Evolutionary conservation across 2,329 filamentous ascomycete species (phyloP).

Genomic region (Stemphylium beticola): DNA sequence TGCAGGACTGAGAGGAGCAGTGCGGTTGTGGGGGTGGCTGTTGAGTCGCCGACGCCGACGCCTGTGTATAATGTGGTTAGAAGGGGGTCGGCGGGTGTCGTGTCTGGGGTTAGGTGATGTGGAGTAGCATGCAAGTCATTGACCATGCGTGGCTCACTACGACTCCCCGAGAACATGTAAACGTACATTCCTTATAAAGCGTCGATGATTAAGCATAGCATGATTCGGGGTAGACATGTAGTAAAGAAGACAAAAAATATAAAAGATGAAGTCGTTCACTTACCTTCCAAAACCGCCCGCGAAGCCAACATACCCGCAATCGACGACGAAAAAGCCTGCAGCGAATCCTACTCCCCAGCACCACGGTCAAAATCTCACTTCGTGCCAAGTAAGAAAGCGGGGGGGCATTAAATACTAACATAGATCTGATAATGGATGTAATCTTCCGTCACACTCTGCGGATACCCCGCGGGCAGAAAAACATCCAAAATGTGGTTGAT

Average conservation of each 20-base stretch:
- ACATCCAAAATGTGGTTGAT: constrained; percentile 65
- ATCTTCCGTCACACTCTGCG: constrained; percentile 82
- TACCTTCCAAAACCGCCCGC: constrained; percentile 78
- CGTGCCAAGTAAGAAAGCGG: background rate
- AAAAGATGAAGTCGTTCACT: constrained; percentile 1
- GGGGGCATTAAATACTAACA: constrained; percentile 46
- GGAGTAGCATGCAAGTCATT: background rate
- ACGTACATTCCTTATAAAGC: too few species aligned
- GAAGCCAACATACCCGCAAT: constrained; percentile 82
- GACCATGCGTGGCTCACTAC: too few species aligned
- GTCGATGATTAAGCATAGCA: too few species aligned
- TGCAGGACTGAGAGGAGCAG: constrained; percentile 83
- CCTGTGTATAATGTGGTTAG: constrained; percentile 49
- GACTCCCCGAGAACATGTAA: too few species aligned
- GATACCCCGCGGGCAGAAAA: constrained; percentile 88
- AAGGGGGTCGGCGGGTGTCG: background rate
- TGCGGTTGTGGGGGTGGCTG: constrained; percentile 78
- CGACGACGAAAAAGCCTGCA: constrained; percentile 84
- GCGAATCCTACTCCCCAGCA: constrained; percentile 64
- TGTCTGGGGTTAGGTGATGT: background rate
- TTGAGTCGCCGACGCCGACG: constrained; percentile 83
- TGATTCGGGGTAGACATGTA: background rate
- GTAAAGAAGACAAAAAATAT: background rate
- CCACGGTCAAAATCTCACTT: constrained; percentile 26
- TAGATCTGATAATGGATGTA: constrained; percentile 80